Base-by-base conservation (phyloP, 495 filamentous ascomycete genomes). In the Aspergillus heteromorphus region DNA sequence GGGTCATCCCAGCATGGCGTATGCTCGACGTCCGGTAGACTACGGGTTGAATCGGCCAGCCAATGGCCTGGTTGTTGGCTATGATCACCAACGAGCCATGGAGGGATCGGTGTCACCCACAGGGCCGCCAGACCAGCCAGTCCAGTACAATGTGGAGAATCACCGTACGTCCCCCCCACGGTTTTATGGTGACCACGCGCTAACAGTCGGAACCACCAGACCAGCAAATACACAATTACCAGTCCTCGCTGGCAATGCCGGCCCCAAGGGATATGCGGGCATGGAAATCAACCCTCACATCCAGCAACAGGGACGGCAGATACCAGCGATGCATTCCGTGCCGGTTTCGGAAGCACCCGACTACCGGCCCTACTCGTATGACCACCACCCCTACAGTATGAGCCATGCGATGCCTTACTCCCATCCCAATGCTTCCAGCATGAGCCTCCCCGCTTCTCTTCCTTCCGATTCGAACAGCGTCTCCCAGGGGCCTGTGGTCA, bases 71-170 rank as follows among this genome's bases (percentile, higher is more conserved):
- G 55, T 70, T 30, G 40, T 65, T 34, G 59, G 53, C 2, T 75
- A 73, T 38, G 66, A 70, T 21, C 64, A 66, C 20, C 65, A 59
- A 11, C 70, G 69, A 19, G 47, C 63, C 11, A 53, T 74, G 21
- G 71, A 75, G 20, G 67, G 66, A 21, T 73, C 73, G 4, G 70
- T 74, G n/a, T 74, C 71, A 2, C 73, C 70, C 13, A 70, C 67
- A 19, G 67, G 66, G 17, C 60, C 66, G 56, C 27, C 67, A 57
- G 65, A 67, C 47, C 49, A 69, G 38, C 49, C 60, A 59, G 48
- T 67, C 56, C 62, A 55, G 17, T 65, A 65, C 19, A 31, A 47
- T 21, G 50, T 62, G 16, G 63, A 65, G 13, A 52, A 47, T 16
- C 51, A 61, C 16, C 51, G 59, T 58, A 48, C 48, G 65, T 25